Conservation (phyloP, 2,329 filamentous ascomycete species). For the Hypomyces rosellus region DNA sequence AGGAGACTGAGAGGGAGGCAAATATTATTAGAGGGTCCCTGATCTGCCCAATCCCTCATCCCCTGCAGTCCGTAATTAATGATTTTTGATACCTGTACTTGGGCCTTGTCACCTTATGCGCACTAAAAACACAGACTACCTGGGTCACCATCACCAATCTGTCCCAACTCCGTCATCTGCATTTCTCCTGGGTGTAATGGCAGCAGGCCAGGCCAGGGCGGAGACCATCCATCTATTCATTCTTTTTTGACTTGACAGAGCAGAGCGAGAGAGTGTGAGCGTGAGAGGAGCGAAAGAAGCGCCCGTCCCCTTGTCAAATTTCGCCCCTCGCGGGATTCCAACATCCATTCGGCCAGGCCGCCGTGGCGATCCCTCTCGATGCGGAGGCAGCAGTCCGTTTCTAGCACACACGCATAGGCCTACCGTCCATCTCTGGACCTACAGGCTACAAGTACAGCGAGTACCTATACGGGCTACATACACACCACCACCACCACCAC, state of each 20-base stretch:
- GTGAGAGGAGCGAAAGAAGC: background rate
- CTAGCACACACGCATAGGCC: background rate
- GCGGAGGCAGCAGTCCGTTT: conserved; percentile 9
- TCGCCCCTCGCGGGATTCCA: background rate
- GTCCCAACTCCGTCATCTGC: conserved; percentile 11
- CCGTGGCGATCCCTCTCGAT: conserved; percentile 11
- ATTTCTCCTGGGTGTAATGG: conserved; percentile 10
- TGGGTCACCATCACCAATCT: conserved; percentile 9
- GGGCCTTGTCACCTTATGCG: conserved; percentile 1
- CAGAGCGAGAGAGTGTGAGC: too few relatives aligned
- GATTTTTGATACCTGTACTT: background rate
- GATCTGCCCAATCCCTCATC: conserved; percentile 1
- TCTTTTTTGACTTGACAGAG: background rate
- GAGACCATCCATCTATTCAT: too few relatives aligned
- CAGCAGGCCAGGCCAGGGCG: background rate
- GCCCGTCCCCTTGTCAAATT: background rate
- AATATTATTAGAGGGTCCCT: background rate
- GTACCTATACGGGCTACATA: too few relatives aligned
- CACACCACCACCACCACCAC: too few relatives aligned
- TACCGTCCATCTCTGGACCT: too few relatives aligned
- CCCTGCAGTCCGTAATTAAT: background rate
- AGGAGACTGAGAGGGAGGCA: too few relatives aligned
- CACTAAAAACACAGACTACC: conserved; percentile 2
- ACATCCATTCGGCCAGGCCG: conserved; percentile 6
- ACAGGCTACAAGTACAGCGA: background rate